Percentiles rank a stretch among this genome's conserved stretches.
phyloP scores from a whole-genome alignment of 495 filamentous ascomycete genomes.

The Collariella sp. region DNA sequence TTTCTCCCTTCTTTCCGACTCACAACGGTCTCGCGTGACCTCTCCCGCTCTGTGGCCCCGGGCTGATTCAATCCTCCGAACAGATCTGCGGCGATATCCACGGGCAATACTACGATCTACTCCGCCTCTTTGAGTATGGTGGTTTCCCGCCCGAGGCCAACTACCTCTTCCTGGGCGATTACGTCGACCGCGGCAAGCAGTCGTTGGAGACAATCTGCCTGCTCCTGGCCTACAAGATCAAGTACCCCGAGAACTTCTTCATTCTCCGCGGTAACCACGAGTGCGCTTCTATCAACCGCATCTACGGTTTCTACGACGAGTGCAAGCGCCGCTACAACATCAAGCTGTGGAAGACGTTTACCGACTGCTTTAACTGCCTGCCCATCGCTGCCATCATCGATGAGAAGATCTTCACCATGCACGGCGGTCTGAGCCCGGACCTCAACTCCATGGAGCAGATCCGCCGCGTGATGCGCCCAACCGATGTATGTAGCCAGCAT shows the following conservation, averaged over 20 bases:
- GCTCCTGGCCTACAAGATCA: constrained; percentile 98
- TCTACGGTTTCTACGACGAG: constrained; percentile 99
- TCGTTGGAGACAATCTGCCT: constrained; percentile 99
- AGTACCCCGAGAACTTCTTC: constrained; percentile 99
- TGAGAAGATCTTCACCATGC: constrained; percentile 99
- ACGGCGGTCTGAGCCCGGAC: constrained; percentile 93
- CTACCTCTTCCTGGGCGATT: constrained; percentile 98
- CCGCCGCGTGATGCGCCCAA: constrained; percentile 95
- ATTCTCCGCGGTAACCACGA: constrained; percentile 97
- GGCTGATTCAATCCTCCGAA: constrained; percentile 12
- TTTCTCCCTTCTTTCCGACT: background rate
- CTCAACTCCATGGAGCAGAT: constrained; percentile 99
- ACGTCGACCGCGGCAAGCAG: constrained; percentile 98
- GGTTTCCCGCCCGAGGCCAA: constrained; percentile 98
- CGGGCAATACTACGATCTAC: constrained; percentile 97
- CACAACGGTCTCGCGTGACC: constrained; percentile 1
- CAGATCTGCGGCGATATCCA: constrained; percentile 99
- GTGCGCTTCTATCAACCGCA: constrained; percentile 98
- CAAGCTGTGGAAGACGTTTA: constrained; percentile 99
- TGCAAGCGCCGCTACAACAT: constrained; percentile 99
- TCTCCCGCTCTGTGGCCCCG: background rate
- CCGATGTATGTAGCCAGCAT: constrained; percentile 61
- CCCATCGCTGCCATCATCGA: constrained; percentile 99
- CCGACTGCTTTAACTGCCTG: constrained; percentile 99
- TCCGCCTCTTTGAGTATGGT: constrained; percentile 96